A percentile compares a stretch with the other conserved stretches of the same genome.
phyloP scores from a whole-genome alignment of 2,329 filamentous ascomycete genomes.

The Diaporthe sp. region DNA sequence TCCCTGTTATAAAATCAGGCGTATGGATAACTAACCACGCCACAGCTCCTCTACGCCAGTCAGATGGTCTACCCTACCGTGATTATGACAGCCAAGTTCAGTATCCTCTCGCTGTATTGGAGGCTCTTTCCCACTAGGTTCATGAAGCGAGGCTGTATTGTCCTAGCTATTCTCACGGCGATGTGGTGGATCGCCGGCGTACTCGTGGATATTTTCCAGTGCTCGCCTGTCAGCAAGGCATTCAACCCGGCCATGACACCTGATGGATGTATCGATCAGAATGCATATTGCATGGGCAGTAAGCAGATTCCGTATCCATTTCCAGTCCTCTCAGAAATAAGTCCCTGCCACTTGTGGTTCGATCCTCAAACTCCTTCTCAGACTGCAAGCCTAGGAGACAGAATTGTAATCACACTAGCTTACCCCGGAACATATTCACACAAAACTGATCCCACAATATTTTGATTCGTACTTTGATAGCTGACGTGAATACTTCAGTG shows the following conservation, averaged over 20 bases:
- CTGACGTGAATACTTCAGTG: neutral
- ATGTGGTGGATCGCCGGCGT: slow-evolving; percentile 22
- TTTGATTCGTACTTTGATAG: too few relatives aligned
- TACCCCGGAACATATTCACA: too few relatives aligned
- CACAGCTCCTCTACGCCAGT: slow-evolving; percentile 1
- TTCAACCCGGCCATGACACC: neutral
- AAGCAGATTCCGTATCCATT: neutral
- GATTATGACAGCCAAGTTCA: slow-evolving; percentile 23
- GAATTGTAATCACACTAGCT: neutral
- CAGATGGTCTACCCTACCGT: slow-evolving; percentile 9
- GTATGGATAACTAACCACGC: too few relatives aligned
- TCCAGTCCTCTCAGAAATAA: neutral
- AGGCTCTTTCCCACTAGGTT: slow-evolving; percentile 29
- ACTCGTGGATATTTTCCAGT: slow-evolving; percentile 28
- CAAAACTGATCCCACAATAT: neutral
- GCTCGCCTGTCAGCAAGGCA: slow-evolving; percentile 3
- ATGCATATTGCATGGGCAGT: neutral
- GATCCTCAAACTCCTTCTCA: neutral
- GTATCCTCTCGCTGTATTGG: slow-evolving; percentile 27
- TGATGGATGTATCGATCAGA: neutral
- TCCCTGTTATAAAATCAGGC: neutral
- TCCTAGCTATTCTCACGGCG: neutral
- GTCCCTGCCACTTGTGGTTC: neutral
- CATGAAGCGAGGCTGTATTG: slow-evolving; percentile 31
- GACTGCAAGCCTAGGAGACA: too few relatives aligned